Conservation (phyloP, 495 filamentous ascomycete genomes). For the Acidiella bohemica region DNA sequence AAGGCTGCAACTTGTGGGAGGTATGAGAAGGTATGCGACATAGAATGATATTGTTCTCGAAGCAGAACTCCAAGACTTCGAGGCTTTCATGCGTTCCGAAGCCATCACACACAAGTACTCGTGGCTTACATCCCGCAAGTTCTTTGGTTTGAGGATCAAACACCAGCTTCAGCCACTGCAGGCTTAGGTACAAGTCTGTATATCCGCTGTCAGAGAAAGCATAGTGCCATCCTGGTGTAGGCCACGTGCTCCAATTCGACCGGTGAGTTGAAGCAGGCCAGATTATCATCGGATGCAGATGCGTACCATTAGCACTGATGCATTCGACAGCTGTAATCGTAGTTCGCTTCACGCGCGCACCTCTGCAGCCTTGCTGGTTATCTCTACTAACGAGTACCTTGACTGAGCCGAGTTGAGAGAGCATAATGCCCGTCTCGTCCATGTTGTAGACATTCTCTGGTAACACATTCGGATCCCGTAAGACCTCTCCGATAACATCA, state of each 20-base stretch:
- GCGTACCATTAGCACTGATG: constrained; percentile 10
- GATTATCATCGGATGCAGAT: constrained; percentile 8
- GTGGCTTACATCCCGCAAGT: constrained; percentile 5
- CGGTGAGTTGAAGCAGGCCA: constrained; percentile 12
- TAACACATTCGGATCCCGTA: constrained; percentile 7
- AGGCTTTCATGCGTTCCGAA: constrained; percentile 14
- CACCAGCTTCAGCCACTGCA: constrained; percentile 11
- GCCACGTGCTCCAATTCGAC: constrained; percentile 8
- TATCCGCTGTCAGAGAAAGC: constrained; percentile 10
- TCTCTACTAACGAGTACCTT: constrained; percentile 12
- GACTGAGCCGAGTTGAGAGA: constrained; percentile 9
- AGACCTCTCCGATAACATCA: background rate
- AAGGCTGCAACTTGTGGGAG: constrained; percentile 15
- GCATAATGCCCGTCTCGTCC: constrained; percentile 11
- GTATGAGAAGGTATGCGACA: too few relatives aligned
- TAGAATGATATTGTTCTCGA: constrained; percentile 15
- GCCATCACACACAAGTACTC: constrained; percentile 10
- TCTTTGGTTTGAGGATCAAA: constrained; percentile 12
- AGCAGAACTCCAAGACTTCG: constrained; percentile 16
- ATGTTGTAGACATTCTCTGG: constrained; percentile 14
- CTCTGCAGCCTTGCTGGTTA: constrained; percentile 8
- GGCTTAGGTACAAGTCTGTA: constrained; percentile 11
- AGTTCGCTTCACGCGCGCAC: constrained; percentile 12
- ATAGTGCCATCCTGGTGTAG: constrained; percentile 13
- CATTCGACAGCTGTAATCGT: constrained; percentile 12